Percentiles rank a stretch among this genome's conserved stretches.
Evolutionary conservation across 441 rosid species (phyloP).

Genomic region (Syzygium syzygioides): DNA sequence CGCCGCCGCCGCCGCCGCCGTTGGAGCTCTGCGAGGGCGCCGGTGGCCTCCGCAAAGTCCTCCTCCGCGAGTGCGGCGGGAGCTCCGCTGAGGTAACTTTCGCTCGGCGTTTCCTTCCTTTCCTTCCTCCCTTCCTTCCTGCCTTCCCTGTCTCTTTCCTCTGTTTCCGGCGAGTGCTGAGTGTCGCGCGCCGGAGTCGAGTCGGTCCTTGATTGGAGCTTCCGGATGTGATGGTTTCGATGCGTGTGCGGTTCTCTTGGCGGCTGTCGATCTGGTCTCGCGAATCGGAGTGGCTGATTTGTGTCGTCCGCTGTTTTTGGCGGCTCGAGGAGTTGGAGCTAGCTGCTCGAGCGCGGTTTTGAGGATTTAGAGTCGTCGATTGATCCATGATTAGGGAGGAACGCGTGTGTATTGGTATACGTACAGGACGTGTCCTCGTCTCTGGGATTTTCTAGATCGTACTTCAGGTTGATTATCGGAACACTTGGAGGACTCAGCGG

Average conservation of each 20-base stretch:
- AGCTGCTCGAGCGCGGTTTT: background rate
- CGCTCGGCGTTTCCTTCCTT: background rate
- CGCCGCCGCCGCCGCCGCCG: background rate
- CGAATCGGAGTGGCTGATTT: background rate
- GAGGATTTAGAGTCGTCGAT: background rate
- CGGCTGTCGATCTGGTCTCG: background rate
- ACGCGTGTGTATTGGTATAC: background rate
- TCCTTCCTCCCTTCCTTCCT: background rate
- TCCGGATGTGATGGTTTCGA: background rate
- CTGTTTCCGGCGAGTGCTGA: background rate
- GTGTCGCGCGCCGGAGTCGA: background rate
- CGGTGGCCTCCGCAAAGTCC: slow-evolving; percentile 62
- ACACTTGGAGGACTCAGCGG: background rate
- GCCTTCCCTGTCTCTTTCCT: background rate
- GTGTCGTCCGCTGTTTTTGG: background rate
- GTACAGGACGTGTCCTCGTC: background rate
- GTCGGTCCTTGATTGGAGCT: background rate
- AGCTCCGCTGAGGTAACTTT: slow-evolving; percentile 60
- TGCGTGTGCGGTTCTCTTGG: background rate
- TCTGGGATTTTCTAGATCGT: background rate
- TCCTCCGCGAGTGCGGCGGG: slow-evolving; percentile 62
- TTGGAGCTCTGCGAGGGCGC: slow-evolving; percentile 40
- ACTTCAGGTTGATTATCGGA: background rate
- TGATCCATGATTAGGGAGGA: background rate
- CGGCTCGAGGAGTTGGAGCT: background rate